Evolutionary conservation across 2,329 filamentous ascomycete species (phyloP), one percentile per base, ranked within the genome.

Genomic region (Trichoderma sp.): DNA sequence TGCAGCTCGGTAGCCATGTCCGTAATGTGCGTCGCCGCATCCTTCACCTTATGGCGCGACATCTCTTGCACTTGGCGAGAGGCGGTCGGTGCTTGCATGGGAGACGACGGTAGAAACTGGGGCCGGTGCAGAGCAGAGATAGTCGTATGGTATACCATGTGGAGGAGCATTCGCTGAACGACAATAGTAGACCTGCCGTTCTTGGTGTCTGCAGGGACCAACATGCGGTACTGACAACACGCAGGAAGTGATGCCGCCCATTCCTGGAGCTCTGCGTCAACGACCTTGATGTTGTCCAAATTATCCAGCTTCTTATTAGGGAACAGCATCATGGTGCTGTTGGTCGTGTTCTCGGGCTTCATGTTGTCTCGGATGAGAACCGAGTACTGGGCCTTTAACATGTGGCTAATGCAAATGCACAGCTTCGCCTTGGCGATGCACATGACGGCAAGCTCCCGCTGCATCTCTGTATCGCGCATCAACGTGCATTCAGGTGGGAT

Each of bases 131-230:
- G 86, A 3, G 95, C 95, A 67, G 94, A 97, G 20, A 97, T 87
- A 0, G 95, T 97, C 2, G 95, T 97, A 80, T 94, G 93, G 81
- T 97, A 97, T 2, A 97, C 90, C 92, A 98, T 97, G 80, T 97
- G 94, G 43, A 98, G 84, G 23, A 98, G 85, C n/a, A 93, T 93
- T 62, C 93, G 89, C 79, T 97, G 94, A 3, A 97, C 85, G 0
- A 86, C 86, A 65, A 89, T 77, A 8, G 88, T 88, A 4, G 89
- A 85, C 50, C 86, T 85, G 39, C 90, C 90, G 20, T 90, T 86
- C 67, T 88, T 85, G 64, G 89, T 80, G 72, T 91, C 91, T 71
- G 85, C 78, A 13, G 84, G 81, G 39, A 84, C 86, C 23, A 90
- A 81, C 6, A 84, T 83, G 17, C 87, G 84, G 75, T 96, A 95